Percentiles rank a stretch among this genome's conserved stretches.
Evolutionary conservation across 768 basidiomycete genomes (phyloP).

Genomic region (Sutorius australiensis): DNA sequence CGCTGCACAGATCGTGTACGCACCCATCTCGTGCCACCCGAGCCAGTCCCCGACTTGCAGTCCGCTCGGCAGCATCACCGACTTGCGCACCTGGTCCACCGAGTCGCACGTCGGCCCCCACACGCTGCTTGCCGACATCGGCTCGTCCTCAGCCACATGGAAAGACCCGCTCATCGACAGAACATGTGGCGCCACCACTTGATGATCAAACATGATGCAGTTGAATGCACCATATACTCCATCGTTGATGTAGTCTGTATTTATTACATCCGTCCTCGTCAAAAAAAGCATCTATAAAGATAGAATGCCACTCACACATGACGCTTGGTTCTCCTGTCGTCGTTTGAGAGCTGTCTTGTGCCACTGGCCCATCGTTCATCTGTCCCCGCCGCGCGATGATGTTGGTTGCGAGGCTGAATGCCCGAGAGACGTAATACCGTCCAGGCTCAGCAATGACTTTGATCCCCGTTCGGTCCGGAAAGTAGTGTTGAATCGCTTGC

Average conservation of each 20-base stretch:
- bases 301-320: constrained; percentile 75
- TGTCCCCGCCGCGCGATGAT: constrained; percentile 86
- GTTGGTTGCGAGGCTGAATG: constrained; percentile 89
- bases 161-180: constrained; percentile 68
- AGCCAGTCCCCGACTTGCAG: constrained; percentile 96
- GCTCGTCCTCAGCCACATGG: constrained; percentile 35
- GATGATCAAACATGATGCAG: constrained; percentile 97
- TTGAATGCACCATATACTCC: constrained; percentile 98
- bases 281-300: constrained; percentile 2
- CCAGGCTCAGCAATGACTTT: constrained; percentile 95
- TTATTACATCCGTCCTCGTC: neutral
- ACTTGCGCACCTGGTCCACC: constrained; percentile 84
- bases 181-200: constrained; percentile 80
- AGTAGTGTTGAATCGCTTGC: constrained; percentile 69
- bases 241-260: constrained; percentile 96
- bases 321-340: constrained; percentile 48
- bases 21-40: constrained; percentile 97
- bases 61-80: constrained; percentile 55
- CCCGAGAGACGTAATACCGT: constrained; percentile 86
- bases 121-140: constrained; percentile 59
- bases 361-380: constrained; percentile 33
- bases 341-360: constrained; percentile 11
- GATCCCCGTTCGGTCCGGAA: constrained; percentile 66
- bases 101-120: constrained; percentile 99
- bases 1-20: constrained; percentile 97